Evolutionary conservation across 805 yeast genomes (phyloP).

Genomic region (Candida cerambycidarum): DNA sequence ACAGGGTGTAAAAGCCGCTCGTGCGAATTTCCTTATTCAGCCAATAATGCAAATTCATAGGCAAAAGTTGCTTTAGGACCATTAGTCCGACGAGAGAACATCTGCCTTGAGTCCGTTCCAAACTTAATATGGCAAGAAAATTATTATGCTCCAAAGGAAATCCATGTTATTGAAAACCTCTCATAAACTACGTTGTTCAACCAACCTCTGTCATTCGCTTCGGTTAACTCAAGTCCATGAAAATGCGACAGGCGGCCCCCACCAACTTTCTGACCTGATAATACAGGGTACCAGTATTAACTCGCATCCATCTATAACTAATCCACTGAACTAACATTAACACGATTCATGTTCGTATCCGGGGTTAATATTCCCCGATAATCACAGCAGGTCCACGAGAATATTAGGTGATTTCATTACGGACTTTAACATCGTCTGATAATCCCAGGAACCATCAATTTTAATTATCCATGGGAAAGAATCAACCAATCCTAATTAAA

Average conservation of each 20-base stretch:
- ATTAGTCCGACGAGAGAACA: not conserved
- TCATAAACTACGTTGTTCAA: too few relatives aligned
- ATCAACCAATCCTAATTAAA: not conserved
- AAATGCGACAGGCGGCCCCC: constrained; percentile 1
- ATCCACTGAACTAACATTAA: too few relatives aligned
- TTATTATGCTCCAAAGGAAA: too few relatives aligned
- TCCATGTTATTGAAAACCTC: too few relatives aligned
- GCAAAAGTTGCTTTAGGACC: too few relatives aligned
- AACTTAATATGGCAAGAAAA: too few relatives aligned
- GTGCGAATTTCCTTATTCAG: constrained; percentile 1
- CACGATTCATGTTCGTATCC: too few relatives aligned
- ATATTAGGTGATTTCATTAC: constrained; percentile 4
- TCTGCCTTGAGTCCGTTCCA: not conserved
- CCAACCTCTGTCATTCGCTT: not conserved
- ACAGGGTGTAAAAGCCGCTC: not conserved
- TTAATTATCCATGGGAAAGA: constrained; percentile 4
- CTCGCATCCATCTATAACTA: not conserved
- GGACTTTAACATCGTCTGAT: constrained; percentile 7
- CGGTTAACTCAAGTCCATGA: not conserved
- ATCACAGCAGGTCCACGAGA: too few relatives aligned
- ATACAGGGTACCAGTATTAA: not conserved
- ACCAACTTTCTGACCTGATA: not conserved
- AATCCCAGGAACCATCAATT: not conserved
- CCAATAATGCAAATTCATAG: too few relatives aligned
- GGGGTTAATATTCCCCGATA: too few relatives aligned